Evolutionary conservation across 108 stramenopile genomes (phyloP).

Genomic region (Discostella stelligeroides): DNA sequence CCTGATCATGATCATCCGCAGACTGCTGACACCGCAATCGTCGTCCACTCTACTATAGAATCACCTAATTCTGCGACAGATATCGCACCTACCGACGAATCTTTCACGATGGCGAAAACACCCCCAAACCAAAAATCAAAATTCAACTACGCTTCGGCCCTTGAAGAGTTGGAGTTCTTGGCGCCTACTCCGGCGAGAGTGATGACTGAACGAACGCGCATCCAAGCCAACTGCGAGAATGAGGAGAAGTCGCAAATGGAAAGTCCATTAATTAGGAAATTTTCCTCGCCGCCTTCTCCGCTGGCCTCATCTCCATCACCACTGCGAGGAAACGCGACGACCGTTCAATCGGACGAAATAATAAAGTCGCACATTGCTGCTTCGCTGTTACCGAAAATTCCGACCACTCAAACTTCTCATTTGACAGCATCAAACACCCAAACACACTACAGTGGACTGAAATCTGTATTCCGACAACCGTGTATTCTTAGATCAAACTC

Average conservation of each 20-base stretch:
- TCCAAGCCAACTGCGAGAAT: not conserved
- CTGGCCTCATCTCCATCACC: not conserved
- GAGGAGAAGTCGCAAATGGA: not conserved
- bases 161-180: slow-evolving; percentile 9
- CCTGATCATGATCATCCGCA: not conserved
- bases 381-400: not conserved
- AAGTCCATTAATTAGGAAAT: not conserved
- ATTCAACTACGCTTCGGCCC: slow-evolving; percentile 9
- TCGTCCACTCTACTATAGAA: not conserved
- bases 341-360: not conserved
- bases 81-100: not conserved
- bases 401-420: not conserved
- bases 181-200: slow-evolving; percentile 6
- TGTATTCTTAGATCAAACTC: slow-evolving; percentile 1
- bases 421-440: not conserved
- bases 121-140: slow-evolving; percentile 3
- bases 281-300: not conserved
- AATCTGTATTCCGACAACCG: slow-evolving; percentile 7
- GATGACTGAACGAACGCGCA: not conserved
- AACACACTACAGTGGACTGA: not conserved
- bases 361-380: too few species aligned
- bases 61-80: not conserved
- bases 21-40: not conserved
- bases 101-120: not conserved
- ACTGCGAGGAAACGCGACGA: too few species aligned